Percentiles rank a stretch among this genome's conserved stretches.
phyloP scores from a whole-genome alignment of 192 early-diverging fungal genomes.

The Coemansia guatemalensis region DNA sequence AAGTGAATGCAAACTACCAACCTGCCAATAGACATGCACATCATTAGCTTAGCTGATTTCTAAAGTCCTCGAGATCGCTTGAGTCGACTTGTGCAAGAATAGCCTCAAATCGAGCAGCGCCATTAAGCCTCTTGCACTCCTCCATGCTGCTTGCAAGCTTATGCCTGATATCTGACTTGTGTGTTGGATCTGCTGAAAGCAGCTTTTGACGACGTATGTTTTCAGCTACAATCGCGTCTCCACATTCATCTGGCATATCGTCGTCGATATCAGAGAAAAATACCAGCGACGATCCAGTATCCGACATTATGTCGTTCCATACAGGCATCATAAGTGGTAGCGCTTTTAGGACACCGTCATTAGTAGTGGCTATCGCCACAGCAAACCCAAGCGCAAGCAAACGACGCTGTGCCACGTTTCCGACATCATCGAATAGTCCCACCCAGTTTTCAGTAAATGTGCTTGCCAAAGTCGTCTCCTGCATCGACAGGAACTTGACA shows the following conservation, averaged over 20 bases:
- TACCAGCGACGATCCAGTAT: conserved; percentile 35
- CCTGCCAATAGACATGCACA: too few relatives aligned
- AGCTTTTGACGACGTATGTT: conserved; percentile 29
- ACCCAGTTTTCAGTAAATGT: conserved; percentile 40
- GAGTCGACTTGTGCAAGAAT: conserved; percentile 28
- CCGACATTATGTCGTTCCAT: conserved; percentile 46
- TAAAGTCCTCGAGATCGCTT: conserved; percentile 29
- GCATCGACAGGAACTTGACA: conserved; percentile 33
- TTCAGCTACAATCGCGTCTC: conserved; percentile 19
- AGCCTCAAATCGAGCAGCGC: conserved; percentile 24
- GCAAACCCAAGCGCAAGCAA: conserved; percentile 32
- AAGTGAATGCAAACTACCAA: too few relatives aligned
- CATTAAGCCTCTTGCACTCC: conserved; percentile 43
- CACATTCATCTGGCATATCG: conserved; percentile 9
- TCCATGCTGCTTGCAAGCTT: conserved; percentile 30
- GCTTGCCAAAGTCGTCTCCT: conserved; percentile 14
- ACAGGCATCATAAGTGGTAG: conserved; percentile 44
- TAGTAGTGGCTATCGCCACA: conserved; percentile 31
- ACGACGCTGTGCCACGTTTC: conserved; percentile 31
- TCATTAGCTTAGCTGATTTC: conserved; percentile 25
- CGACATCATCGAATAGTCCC: conserved; percentile 29
- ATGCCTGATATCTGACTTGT: conserved; percentile 28
- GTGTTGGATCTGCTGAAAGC: conserved; percentile 29
- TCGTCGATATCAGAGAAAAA: conserved; percentile 28
- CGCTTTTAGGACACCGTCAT: conserved; percentile 27